phyloP scores from a whole-genome alignment of 2,329 filamentous ascomycete species.

The Calonectria honghensis region DNA sequence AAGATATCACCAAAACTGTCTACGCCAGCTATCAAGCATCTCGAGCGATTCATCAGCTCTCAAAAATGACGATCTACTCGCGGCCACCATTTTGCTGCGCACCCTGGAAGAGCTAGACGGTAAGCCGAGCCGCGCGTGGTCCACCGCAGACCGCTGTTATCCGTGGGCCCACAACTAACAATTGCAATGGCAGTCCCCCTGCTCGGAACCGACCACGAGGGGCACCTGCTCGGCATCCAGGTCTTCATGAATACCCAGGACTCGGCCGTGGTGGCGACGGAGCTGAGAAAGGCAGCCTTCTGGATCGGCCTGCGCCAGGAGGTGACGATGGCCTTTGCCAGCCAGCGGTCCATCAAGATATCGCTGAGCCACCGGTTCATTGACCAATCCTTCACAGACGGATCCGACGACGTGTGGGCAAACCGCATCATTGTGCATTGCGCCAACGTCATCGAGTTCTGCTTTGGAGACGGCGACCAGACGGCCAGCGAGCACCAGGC shows the following conservation, averaged over 20 bases:
- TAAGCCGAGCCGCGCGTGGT: constrained; percentile 32
- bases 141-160: constrained; percentile 7
- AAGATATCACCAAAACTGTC: constrained; percentile 72
- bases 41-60: constrained; percentile 62
- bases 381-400: constrained; percentile 68
- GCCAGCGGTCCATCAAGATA: constrained; percentile 67
- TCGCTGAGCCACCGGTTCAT: constrained; percentile 70
- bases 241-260: constrained; percentile 67
- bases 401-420: constrained; percentile 74
- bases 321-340: constrained; percentile 73
- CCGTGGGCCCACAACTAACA: constrained; percentile 28
- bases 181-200: constrained; percentile 46
- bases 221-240: constrained; percentile 68
- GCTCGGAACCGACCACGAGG: constrained; percentile 67
- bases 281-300: constrained; percentile 72
- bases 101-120: constrained; percentile 74
- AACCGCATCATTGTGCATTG: constrained; percentile 78
- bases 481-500: constrained; percentile 62
- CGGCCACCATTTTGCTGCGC: constrained; percentile 74
- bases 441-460: constrained; percentile 78
- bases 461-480: constrained; percentile 68
- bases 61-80: constrained; percentile 72
- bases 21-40: constrained; percentile 69
- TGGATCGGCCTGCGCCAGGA: constrained; percentile 76
- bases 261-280: constrained; percentile 55